Evolutionary conservation across 306 rosid genomes (phyloP).

Genomic region (Sphenostylis stenocarpa): DNA sequence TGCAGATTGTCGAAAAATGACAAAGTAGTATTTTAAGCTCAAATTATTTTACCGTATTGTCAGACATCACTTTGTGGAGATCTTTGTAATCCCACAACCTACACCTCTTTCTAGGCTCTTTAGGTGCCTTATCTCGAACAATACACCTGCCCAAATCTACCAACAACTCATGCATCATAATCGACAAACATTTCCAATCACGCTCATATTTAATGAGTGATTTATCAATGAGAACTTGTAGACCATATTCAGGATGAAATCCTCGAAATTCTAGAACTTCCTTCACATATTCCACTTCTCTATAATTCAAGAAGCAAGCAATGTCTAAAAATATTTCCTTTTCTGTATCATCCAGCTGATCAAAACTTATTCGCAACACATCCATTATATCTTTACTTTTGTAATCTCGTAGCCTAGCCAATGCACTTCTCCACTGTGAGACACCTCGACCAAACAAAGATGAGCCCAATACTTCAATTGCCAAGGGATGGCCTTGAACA

Average conservation of each 20-base stretch:
- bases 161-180: neutral
- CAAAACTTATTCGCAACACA: neutral
- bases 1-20: neutral
- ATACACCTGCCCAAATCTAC: neutral
- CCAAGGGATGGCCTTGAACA: conserved; percentile 23
- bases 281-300: rapidly evolving
- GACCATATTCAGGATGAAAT: neutral
- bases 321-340: conserved; percentile 17
- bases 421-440: neutral
- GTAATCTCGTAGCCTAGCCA: neutral
- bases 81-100: neutral
- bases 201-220: neutral
- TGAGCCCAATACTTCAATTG: conserved; percentile 15
- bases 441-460: neutral
- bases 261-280: neutral
- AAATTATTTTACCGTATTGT: neutral
- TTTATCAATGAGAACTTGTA: neutral
- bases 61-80: neutral
- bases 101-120: neutral
- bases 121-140: neutral
- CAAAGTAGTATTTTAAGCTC: neutral
- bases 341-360: neutral
- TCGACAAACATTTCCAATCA: rapidly evolving
- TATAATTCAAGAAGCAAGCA: neutral
- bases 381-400: neutral